These are phyloP conservation scores for Azolla pinnata DNA, from an alignment of 75 land plant species.

Conservation along the genomic window DNA sequence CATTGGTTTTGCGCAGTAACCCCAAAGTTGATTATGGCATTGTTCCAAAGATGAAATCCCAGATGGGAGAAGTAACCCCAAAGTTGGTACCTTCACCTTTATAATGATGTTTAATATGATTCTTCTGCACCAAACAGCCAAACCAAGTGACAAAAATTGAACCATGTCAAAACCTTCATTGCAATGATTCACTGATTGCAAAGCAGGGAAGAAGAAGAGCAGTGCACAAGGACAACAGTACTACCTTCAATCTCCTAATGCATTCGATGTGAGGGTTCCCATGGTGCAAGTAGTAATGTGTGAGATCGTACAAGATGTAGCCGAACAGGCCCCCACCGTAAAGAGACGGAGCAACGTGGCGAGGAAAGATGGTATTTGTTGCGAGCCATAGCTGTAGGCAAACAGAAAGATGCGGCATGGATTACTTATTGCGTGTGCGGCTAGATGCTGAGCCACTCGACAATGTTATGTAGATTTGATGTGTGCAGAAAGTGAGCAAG, in stretches of 20 bases:
- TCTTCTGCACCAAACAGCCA: slow-evolving; percentile 49
- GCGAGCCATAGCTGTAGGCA: slow-evolving; percentile 54
- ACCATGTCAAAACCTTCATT: not conserved
- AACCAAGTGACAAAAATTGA: too few species aligned
- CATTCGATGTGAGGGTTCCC: slow-evolving; percentile 46
- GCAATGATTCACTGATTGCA: not conserved
- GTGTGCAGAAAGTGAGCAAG: too few species aligned
- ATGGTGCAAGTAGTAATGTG: slow-evolving; percentile 92
- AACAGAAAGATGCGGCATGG: not conserved
- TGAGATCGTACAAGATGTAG: slow-evolving; percentile 76
- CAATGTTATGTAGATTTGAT: too few species aligned
- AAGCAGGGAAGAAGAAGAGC: not conserved
- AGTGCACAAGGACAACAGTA: not conserved
- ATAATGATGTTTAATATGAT: slow-evolving; percentile 94
- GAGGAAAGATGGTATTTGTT: slow-evolving; percentile 33
- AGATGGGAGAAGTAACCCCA: slow-evolving; percentile 80
- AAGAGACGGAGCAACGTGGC: slow-evolving; percentile 44
- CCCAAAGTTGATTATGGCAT: slow-evolving; percentile 25
- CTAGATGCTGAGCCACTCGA: not conserved
- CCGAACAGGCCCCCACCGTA: slow-evolving; percentile 83
- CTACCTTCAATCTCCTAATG: slow-evolving; percentile 52
- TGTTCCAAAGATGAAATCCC: slow-evolving; percentile 88
- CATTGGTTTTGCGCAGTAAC: not conserved
- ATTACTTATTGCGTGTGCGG: not conserved
- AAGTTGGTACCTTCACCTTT: slow-evolving; percentile 51